Conservation (phyloP, 306 rosid genomes). For the Pyrus pyrifolia region DNA sequence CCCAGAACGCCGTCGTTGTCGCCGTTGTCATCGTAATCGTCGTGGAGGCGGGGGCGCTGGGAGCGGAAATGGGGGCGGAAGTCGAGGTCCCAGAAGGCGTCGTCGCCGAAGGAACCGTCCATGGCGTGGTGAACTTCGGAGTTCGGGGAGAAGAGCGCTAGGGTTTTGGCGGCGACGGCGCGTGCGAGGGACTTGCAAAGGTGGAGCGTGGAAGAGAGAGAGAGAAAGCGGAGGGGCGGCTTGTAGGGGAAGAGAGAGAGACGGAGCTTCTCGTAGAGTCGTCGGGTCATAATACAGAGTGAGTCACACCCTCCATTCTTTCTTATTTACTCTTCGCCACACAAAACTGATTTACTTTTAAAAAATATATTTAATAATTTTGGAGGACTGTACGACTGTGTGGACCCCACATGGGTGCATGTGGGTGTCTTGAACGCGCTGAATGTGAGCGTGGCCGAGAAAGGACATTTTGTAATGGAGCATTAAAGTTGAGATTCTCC, state of each 20-base stretch:
- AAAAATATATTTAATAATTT: neutral
- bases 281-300: neutral
- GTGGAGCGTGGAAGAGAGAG: slow-evolving; percentile 55
- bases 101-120: slow-evolving; percentile 26
- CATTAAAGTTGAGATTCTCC: too few relatives aligned
- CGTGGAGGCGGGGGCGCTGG: slow-evolving; percentile 48
- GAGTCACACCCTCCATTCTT: neutral
- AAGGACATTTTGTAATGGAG: too few relatives aligned
- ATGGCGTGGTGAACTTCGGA: slow-evolving; percentile 16
- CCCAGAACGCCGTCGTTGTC: slow-evolving; percentile 6
- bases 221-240: slow-evolving; percentile 51
- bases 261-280: neutral
- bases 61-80: slow-evolving; percentile 28
- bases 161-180: slow-evolving; percentile 50
- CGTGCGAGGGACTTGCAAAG: slow-evolving; percentile 58
- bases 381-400: neutral
- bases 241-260: slow-evolving; percentile 6
- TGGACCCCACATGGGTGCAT: neutral
- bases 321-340: neutral
- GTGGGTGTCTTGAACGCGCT: neutral
- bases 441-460: too few relatives aligned
- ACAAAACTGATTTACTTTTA: neutral
- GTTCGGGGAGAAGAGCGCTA: slow-evolving; percentile 26
- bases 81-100: slow-evolving; percentile 42
- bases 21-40: slow-evolving; percentile 27